phyloP scores from a whole-genome alignment of 2,329 filamentous ascomycete genomes.

The Fusarium paranaense region DNA sequence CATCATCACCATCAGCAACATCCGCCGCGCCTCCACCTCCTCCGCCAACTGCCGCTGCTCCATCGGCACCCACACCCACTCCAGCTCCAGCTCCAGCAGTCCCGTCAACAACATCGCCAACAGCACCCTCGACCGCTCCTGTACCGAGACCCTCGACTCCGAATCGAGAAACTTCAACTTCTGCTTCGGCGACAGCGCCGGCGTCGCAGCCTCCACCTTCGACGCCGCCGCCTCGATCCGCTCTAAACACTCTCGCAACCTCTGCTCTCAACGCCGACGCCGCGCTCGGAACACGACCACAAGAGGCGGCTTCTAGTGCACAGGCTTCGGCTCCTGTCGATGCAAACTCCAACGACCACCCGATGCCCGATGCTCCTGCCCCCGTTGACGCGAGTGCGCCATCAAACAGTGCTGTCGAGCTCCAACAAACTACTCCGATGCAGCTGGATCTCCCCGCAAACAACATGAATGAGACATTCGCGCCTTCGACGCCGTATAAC shows the following conservation, averaged over 20 bases:
- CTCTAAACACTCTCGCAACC: background rate
- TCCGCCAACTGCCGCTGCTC: conserved; percentile 5
- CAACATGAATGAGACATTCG: conserved; percentile 42
- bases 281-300: conserved; percentile 28
- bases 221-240: conserved; percentile 31
- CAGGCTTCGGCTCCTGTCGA: conserved; percentile 21
- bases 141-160: conserved; percentile 11
- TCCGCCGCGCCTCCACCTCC: conserved; percentile 15
- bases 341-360: conserved; percentile 31
- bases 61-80: conserved; percentile 1
- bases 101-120: conserved; percentile 10
- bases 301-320: conserved; percentile 30
- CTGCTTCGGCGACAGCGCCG: conserved; percentile 9
- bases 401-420: conserved; percentile 11
- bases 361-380: conserved; percentile 38
- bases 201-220: conserved; percentile 31
- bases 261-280: conserved; percentile 23
- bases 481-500: conserved; percentile 50
- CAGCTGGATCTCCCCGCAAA: conserved; percentile 30
- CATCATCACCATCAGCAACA: conserved; percentile 26
- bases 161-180: conserved; percentile 7
- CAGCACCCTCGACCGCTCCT: conserved; percentile 8
- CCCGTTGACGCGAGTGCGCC: conserved; percentile 15
- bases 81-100: conserved; percentile 6
- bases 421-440: conserved; percentile 36